Percentiles rank a stretch among this genome's conserved stretches.
Evolutionary conservation across 768 basidiomycete genomes (phyloP).

Genomic region (Tricholoma hemisulphureum): DNA sequence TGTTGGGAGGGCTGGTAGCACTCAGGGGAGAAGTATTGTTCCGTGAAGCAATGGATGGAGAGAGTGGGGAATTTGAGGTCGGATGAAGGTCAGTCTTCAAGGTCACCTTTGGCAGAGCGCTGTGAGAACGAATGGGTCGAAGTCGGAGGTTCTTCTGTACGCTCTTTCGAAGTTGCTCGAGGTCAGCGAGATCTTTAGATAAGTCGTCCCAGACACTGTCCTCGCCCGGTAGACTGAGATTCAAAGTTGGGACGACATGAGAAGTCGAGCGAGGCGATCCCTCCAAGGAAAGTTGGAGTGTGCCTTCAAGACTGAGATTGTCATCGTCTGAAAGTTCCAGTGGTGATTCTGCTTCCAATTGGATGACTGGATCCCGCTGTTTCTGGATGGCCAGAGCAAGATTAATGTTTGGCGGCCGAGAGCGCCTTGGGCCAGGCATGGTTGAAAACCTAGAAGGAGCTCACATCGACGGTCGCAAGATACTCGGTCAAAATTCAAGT

Average conservation of each 20-base stretch:
- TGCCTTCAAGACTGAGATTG: slow-evolving; percentile 38
- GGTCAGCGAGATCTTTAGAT: slow-evolving; percentile 61
- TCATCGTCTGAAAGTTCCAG: slow-evolving; percentile 29
- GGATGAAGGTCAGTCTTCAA: slow-evolving; percentile 24
- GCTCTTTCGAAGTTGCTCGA: slow-evolving; percentile 66
- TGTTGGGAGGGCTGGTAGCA: slow-evolving; percentile 46
- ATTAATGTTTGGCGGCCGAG: slow-evolving; percentile 53
- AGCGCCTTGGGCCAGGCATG: slow-evolving; percentile 37
- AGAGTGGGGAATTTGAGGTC: slow-evolving; percentile 26
- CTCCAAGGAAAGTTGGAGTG: slow-evolving; percentile 40
- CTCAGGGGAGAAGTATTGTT: slow-evolving; percentile 32
- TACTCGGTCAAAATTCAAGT: not conserved
- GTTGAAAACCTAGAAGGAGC: not conserved
- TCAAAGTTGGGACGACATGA: slow-evolving; percentile 33
- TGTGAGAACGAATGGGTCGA: slow-evolving; percentile 67
- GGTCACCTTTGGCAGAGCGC: slow-evolving; percentile 47
- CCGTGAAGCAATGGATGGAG: slow-evolving; percentile 17
- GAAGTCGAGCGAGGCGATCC: slow-evolving; percentile 33
- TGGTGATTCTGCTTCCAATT: slow-evolving; percentile 37
- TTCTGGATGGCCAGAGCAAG: slow-evolving; percentile 36
- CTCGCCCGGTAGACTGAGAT: slow-evolving; percentile 32
- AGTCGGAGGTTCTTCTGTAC: slow-evolving; percentile 78
- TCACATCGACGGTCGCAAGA: not conserved
- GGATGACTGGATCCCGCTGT: slow-evolving; percentile 31
- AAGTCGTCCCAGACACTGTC: slow-evolving; percentile 56